Base-by-base conservation (phyloP, 257 asterid genomes). In the Apocynum venetum region DNA sequence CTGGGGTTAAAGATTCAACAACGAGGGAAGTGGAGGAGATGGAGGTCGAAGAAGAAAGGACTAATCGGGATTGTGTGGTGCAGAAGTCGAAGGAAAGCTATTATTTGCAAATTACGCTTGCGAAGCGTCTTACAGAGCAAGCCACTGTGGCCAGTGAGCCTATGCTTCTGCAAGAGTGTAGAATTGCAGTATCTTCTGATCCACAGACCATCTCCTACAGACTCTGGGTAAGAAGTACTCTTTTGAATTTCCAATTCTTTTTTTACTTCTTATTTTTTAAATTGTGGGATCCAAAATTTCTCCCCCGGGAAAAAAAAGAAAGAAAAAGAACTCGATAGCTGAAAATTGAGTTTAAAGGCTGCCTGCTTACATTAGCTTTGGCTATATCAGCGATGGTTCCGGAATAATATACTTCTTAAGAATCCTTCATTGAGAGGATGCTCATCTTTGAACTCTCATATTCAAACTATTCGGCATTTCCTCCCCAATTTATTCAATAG, bases 61-160 rank as follows among this genome's bases (percentile, higher is more conserved):
- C 20, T 15, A 72, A 19, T 6, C 40, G 44, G 25, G 83, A 79
- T 81, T 82, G 81, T 56, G 60, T 63, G 82, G 85, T 81, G 67
- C 90, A 83, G 81, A 91, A 78, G 84, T 83, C 76, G 46, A 89
- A 77, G 71, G 98, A 91, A 80, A 87, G 94, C 31, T 94, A 90
- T 79, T 83, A 79, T 80, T 80, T 94, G 91, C 97, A 88, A 84
- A 76, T 92, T 76, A 78, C 87, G 80, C 82, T 92, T 63, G 97
- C 98, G 4, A 92, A 86, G 81, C 84, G 89, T 74, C 84, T 93
- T 19, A 80, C 88, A 1, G 90, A 90, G 61, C 95, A 89, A 73
- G 95, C 98, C 13, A 76, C 89, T 2, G 84, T 90, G 38, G 85
- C 84, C 48, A 63, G 86, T 56, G 93, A 87, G 82, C 87, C 90